Evolutionary conservation across 345 rosid species (phyloP).

Genomic region (Orychophragmus violaceus): DNA sequence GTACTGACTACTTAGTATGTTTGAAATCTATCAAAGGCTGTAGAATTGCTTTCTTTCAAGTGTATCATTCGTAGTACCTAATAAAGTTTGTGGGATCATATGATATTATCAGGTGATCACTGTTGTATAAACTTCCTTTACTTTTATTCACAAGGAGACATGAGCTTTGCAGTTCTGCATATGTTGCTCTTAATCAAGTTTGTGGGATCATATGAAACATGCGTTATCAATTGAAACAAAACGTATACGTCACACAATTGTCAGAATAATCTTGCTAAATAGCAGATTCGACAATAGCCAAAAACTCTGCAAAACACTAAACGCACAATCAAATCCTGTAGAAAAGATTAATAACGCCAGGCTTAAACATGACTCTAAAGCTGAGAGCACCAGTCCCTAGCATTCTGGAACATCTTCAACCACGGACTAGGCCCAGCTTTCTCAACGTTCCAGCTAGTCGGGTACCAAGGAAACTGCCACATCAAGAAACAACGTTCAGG

Average conservation of each 20-base stretch:
- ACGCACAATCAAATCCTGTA: background rate
- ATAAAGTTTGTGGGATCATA: no score
- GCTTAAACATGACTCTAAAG: background rate
- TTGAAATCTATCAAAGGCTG: background rate
- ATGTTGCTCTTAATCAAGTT: background rate
- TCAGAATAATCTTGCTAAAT: background rate
- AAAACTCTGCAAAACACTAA: conserved; percentile 11
- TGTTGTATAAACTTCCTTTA: no score
- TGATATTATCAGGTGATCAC: no score
- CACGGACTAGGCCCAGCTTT: conserved; percentile 92
- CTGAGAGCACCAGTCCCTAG: conserved; percentile 81
- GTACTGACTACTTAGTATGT: background rate
- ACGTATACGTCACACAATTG: background rate
- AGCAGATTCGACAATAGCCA: background rate
- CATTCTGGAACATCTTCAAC: conserved; percentile 94
- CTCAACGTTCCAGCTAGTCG: conserved; percentile 69
- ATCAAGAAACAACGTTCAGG: conserved; percentile 98
- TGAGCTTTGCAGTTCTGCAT: no score
- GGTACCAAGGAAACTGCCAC: conserved; percentile 99
- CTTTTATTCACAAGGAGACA: no score
- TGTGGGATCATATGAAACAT: background rate
- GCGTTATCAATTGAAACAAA: background rate
- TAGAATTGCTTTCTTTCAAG: conserved; percentile 24
- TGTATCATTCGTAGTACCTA: background rate
- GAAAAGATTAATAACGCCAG: background rate